These are phyloP conservation scores for Aspergillus sclerotiicarbonarius DNA, from an alignment of 495 filamentous ascomycete species.

Conservation along the genomic window DNA sequence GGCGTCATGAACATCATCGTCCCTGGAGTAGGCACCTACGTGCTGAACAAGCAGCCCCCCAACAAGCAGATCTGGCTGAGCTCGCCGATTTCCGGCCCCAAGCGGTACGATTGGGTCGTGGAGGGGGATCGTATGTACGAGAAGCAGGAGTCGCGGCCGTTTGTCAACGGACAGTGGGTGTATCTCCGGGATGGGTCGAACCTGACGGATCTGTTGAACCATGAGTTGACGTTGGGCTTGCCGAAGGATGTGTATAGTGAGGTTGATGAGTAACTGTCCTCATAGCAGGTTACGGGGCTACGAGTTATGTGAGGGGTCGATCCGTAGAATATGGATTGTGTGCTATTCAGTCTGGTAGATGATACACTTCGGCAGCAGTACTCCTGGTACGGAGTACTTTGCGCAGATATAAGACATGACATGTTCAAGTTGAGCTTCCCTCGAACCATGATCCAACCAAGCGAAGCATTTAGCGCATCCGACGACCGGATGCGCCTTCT, in stretches of 20 bases:
- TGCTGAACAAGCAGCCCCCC: slow-evolving; percentile 96
- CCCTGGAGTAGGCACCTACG: slow-evolving; percentile 68
- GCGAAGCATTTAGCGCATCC: neutral
- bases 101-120: slow-evolving; percentile 84
- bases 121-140: slow-evolving; percentile 65
- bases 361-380: neutral
- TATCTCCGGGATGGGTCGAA: slow-evolving; percentile 78
- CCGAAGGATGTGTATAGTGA: slow-evolving; percentile 43
- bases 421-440: neutral
- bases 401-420: slow-evolving; percentile 13
- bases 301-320: neutral
- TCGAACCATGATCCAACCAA: neutral
- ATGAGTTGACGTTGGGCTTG: slow-evolving; percentile 57
- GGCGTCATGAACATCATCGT: slow-evolving; percentile 79
- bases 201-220: slow-evolving; percentile 64
- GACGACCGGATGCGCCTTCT: neutral
- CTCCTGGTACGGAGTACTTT: slow-evolving; percentile 5
- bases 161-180: slow-evolving; percentile 65
- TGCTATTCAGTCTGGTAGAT: neutral
- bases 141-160: slow-evolving; percentile 66
- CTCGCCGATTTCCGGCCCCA: slow-evolving; percentile 87
- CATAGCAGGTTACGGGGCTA: neutral
- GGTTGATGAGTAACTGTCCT: slow-evolving; percentile 14
- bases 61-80: slow-evolving; percentile 98
- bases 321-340: slow-evolving; percentile 4